Conservation (phyloP, 2,329 filamentous ascomycete species). For the Calonectria hongkongensis region DNA sequence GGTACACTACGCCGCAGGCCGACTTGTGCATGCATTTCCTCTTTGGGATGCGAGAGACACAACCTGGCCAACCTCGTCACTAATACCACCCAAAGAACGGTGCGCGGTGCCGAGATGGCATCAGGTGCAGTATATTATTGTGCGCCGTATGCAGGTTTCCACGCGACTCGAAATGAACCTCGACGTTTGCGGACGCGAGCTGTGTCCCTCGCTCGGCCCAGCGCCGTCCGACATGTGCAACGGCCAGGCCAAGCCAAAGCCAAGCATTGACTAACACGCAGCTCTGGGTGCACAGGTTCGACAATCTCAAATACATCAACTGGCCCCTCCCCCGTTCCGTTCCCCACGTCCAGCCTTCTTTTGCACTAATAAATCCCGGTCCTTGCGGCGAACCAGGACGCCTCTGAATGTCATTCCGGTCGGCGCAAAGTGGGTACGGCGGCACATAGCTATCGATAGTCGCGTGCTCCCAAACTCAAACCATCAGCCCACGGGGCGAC, state of each 20-base stretch:
- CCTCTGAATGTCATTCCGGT: conserved; percentile 5
- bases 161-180: background rate
- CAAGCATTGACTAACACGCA: background rate
- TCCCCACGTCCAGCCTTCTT: background rate
- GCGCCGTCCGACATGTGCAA: conserved; percentile 1
- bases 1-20: conserved; percentile 1
- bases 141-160: background rate
- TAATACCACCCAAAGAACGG: conserved; percentile 12
- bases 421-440: conserved; percentile 5
- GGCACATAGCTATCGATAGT: conserved; percentile 23
- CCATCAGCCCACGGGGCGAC: conserved; percentile 32
- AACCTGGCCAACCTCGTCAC: background rate
- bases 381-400: conserved; percentile 3
- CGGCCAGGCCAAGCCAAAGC: background rate
- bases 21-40: background rate
- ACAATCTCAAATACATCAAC: background rate
- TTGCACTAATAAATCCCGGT: background rate
- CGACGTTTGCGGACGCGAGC: background rate
- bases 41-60: background rate
- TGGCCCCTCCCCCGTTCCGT: background rate
- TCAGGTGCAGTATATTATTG: conserved; percentile 1
- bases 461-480: conserved; percentile 9
- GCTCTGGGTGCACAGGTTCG: background rate
- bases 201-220: background rate
- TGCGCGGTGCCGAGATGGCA: background rate